Base-by-base conservation (phyloP, 495 filamentous ascomycete genomes). In the Hyaloscypha hepaticicola region DNA sequence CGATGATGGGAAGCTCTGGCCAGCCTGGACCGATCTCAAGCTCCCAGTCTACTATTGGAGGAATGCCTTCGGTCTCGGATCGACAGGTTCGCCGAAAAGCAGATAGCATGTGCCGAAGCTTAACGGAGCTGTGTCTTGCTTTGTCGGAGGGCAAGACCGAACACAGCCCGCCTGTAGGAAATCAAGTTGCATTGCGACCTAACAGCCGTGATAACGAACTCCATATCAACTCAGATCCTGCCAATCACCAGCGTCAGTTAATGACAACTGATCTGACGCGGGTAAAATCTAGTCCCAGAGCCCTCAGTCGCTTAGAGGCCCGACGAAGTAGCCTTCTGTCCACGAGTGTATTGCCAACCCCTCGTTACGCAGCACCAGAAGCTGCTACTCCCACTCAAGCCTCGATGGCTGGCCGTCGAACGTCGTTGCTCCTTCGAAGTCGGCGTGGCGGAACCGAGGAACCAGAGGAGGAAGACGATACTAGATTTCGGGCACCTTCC, bases 51-150 rank as follows among this genome's bases (percentile, higher is more conserved):
- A 85, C 85, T 38, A 84, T 87, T 58, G 85, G 84, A 16, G 82
- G 80, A 59, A 75, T 80, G 9, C 81, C 75, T 22, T 74, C 84
- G 49, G 77, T 87, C n/a, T 83, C 88, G 11, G 92, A 98, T 70
- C 83, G 94, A 55, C 89, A 93, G 68, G 82, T 97, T 29, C 85
- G 91, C 45, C 85, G 94, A 61, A 98, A 96, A 73, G 91, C 90
- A 29, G 95, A 98, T 72, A 93, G 88, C 70, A 84, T 98, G 74
- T 98, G 96, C 76, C 85, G 95, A 55, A 93, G 90, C 68, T 76
- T 99, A 62, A 98, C 95, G 1, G 95, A 99, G 71, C 80, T 99
- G 25, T 96, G 91, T 72, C 83, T 99, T 45, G 91, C 92, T 19
- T 77, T 99, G 50, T 89, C 89, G 57, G 89, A 92, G 62, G 81